phyloP scores from a whole-genome alignment of 345 rosid species.

The Eucalyptus urophylla region DNA sequence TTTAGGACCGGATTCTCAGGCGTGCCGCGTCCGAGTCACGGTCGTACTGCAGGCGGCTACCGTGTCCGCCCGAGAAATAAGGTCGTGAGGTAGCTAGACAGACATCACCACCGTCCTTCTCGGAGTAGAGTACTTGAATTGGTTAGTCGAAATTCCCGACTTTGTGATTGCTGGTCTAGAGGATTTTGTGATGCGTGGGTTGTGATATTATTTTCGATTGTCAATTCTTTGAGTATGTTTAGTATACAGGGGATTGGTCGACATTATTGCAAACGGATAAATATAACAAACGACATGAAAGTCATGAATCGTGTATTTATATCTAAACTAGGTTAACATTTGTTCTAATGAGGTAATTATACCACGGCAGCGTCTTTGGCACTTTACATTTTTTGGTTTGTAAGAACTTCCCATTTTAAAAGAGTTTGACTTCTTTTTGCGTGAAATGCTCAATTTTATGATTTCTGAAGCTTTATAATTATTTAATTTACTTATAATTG shows the following conservation, averaged over 20 bases:
- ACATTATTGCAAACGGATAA: neutral
- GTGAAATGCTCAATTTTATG: neutral
- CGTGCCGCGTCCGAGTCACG: neutral
- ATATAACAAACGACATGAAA: neutral
- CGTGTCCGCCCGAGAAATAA: neutral
- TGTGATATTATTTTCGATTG: neutral
- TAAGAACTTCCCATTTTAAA: neutral
- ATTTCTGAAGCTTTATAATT: neutral
- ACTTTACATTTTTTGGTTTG: neutral
- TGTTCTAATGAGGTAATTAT: neutral
- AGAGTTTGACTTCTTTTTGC: neutral
- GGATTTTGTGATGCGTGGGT: neutral
- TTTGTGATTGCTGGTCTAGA: neutral
- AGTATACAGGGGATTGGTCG: neutral
- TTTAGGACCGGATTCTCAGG: neutral
- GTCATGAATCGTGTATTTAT: neutral
- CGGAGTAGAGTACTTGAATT: neutral
- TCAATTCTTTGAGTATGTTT: neutral
- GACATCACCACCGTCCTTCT: neutral
- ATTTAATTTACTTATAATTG: neutral
- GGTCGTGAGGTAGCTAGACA: neutral
- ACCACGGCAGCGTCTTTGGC: accelerated
- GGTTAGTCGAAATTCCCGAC: neutral
- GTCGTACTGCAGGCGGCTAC: neutral
- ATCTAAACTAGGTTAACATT: neutral